Conservation (phyloP, 176 grass and related monocot genomes). For the Stipa capillata region DNA sequence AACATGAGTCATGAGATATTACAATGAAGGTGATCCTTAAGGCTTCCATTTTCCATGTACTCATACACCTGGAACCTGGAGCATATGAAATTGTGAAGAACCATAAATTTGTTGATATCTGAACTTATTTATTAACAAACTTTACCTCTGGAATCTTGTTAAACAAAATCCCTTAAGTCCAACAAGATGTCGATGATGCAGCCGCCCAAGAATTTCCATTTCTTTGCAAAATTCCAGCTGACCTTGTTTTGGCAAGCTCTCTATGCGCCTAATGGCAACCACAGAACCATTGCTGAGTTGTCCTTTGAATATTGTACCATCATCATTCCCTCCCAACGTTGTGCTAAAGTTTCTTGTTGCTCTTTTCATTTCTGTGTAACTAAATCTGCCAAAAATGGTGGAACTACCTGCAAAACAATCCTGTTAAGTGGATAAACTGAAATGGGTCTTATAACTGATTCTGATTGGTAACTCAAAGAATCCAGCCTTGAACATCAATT, state of each 20-base stretch:
- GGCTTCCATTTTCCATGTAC: conserved; percentile 95
- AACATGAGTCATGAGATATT: conserved; percentile 43
- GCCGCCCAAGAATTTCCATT: conserved; percentile 79
- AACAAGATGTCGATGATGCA: conserved; percentile 91
- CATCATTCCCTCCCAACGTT: conserved; percentile 45
- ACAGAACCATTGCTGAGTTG: conserved; percentile 61
- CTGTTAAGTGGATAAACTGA: conserved; percentile 16
- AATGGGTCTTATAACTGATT: conserved; percentile 9
- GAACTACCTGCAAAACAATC: conserved; percentile 51
- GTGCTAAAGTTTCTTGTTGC: conserved; percentile 67
- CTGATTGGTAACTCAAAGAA: not conserved
- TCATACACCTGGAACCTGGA: conserved; percentile 87
- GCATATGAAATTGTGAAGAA: not conserved
- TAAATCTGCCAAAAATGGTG: conserved; percentile 57
- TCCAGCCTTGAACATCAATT: not conserved
- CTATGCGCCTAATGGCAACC: conserved; percentile 54
- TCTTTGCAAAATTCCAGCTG: conserved; percentile 63
- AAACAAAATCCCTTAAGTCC: conserved; percentile 79
- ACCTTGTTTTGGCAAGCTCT: conserved; percentile 40
- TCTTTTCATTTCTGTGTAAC: conserved; percentile 69
- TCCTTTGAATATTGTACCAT: conserved; percentile 61
- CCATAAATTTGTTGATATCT: not conserved
- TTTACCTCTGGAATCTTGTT: conserved; percentile 64
- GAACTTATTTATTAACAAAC: not conserved
- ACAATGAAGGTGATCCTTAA: conserved; percentile 84